Evolutionary conservation across 352 stramenopile genomes (phyloP), one percentile per base, ranked within the genome.

Genomic region (Globisporangium abappressorium): DNA sequence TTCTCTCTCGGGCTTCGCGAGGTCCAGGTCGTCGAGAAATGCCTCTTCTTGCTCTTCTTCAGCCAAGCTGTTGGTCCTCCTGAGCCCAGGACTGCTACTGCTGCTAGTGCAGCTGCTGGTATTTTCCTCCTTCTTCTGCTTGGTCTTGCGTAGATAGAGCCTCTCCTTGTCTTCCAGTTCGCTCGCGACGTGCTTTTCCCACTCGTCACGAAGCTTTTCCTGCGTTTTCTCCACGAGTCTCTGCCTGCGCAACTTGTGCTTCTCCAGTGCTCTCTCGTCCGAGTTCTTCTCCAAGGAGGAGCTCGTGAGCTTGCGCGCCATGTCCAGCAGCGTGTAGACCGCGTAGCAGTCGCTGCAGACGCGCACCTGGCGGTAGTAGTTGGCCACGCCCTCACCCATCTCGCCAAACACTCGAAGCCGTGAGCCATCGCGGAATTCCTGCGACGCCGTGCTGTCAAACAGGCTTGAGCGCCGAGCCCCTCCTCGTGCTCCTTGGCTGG

Each of bases 331-430:
- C 30, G 78, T 71, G 78, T 98, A 98, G 30, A 97, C 81, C 70
- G 82, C 80, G 66, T 87, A 94, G 77, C 93, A 98, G 62, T 90
- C 76, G 18, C 36, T 34, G 62, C 93, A 98, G 11, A 98, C 92
- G 18, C 84, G 76, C 30, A 97, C 84, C 54, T 94, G 81, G 26
- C 86, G 80, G 63, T 97, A 97, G 57, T 90, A 90, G 56, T 90
- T 94, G 8, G 85, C 79, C 2, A 87, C 70, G 24, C 78, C 72
- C 14, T 89, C 83, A 9, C 64, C 59, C 59, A 90, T 69, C 43
- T 87, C 80, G 18, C 80, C 80, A 36, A 80, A 88, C 28, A 88
- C 67, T 2, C 81, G 79, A 6, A 77, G 66, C 8, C 82, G 74
- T 1, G 80, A 89, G 38, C 72, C 76, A 55, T 85, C 74, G 5